Evolutionary conservation across 2,329 filamentous ascomycete species (phyloP).

Genomic region (Septoria linicola): DNA sequence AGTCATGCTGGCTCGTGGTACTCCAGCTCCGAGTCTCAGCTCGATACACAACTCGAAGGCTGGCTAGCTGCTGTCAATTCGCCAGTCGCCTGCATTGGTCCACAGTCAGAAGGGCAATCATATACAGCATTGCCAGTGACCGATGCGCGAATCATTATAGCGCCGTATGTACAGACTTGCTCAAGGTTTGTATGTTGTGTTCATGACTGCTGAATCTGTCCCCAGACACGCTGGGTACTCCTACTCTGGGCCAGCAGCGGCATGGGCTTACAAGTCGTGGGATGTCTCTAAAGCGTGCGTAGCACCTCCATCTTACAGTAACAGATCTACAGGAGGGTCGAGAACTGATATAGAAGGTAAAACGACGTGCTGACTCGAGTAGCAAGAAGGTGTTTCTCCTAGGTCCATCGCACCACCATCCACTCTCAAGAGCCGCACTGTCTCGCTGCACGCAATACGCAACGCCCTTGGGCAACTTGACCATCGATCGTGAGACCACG

Average conservation of each 20-base stretch:
- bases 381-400: constrained; percentile 88
- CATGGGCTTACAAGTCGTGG: constrained; percentile 88
- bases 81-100: constrained; percentile 60
- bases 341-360: not conserved
- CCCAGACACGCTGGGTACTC: constrained; percentile 86
- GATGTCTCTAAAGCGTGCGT: constrained; percentile 72
- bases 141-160: constrained; percentile 81
- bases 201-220: constrained; percentile 31
- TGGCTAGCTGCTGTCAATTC: constrained; percentile 73
- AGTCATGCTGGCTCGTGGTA: constrained; percentile 92
- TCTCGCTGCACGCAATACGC: constrained; percentile 68
- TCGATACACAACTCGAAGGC: constrained; percentile 68
- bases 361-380: constrained; percentile 13
- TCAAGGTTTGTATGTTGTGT: constrained; percentile 25
- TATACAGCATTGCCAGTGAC: constrained; percentile 61
- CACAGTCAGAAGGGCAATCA: constrained; percentile 42
- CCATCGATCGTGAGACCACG: constrained; percentile 61
- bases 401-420: constrained; percentile 87
- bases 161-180: constrained; percentile 63
- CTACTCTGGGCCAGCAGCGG: constrained; percentile 88
- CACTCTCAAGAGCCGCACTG: constrained; percentile 73
- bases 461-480: constrained; percentile 71
- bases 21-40: constrained; percentile 56
- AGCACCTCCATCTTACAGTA: not conserved
- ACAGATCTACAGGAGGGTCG: not conserved